A percentile compares a stretch with the other conserved stretches of the same genome.
These are phyloP conservation scores for Monoraphidium neglectum DNA, from an alignment of 139 green algal species.

Conservation along the genomic window DNA sequence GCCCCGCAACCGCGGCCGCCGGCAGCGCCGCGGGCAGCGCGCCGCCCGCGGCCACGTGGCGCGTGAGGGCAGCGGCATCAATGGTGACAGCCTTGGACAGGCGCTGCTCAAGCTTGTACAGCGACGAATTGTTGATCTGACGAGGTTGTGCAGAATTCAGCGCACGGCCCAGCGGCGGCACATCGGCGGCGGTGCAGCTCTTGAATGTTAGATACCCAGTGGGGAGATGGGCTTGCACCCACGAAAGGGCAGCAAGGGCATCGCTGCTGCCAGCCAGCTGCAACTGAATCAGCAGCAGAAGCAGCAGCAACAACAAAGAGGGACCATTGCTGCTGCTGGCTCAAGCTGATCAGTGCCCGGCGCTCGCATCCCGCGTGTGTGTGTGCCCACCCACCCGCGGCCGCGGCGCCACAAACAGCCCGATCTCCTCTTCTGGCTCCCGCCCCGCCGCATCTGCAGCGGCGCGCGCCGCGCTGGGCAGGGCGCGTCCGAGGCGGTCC, in stretches of 20 bases:
- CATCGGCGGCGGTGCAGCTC: no score
- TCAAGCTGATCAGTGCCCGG: no score
- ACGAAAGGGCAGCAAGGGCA: no score
- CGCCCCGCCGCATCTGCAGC: constrained; percentile 7
- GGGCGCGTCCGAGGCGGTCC: neutral
- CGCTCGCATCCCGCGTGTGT: no score
- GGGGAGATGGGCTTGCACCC: no score
- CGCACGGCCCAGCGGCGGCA: no score
- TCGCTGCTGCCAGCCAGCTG: no score
- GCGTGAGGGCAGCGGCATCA: neutral
- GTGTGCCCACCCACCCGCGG: neutral
- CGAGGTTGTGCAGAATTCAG: no score
- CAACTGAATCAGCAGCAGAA: no score
- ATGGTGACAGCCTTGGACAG: constrained; percentile 7
- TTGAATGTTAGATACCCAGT: no score
- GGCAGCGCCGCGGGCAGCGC: neutral
- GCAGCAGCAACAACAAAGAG: no score
- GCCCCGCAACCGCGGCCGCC: neutral
- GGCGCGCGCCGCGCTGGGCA: constrained; percentile 4
- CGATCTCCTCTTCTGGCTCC: constrained; percentile 35
- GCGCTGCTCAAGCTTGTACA: constrained; percentile 52
- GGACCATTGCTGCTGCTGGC: no score
- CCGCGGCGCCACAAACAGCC: constrained; percentile 37
- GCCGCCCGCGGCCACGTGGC: neutral
- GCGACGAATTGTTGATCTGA: constrained; percentile 22